Percentiles rank a stretch among this genome's conserved stretches.
Conservation (phyloP, 805 yeast species). For the Ogataea philodendri region DNA sequence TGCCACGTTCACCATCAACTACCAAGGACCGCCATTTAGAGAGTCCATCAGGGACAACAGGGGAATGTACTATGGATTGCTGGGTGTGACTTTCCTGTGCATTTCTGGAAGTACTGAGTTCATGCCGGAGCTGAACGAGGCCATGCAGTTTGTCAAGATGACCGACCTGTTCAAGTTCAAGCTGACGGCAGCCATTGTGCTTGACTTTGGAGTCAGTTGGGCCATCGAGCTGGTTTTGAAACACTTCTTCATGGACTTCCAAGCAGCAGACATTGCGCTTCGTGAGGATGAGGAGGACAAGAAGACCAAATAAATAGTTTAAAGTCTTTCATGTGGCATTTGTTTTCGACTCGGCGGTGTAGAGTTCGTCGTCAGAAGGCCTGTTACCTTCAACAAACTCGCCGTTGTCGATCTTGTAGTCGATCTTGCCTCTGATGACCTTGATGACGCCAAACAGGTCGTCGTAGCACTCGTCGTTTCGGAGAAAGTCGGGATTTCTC, state of each 20-base stretch:
- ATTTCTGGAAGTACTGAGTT: slow-evolving; percentile 91
- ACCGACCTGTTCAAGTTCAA: slow-evolving; percentile 65
- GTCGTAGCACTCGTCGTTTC: slow-evolving; percentile 27
- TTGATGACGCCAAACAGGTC: slow-evolving; percentile 26
- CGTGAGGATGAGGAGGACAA: slow-evolving; percentile 26
- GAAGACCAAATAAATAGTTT: slow-evolving; percentile 10
- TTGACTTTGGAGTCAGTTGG: slow-evolving; percentile 78
- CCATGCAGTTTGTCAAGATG: slow-evolving; percentile 92
- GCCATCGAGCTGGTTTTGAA: slow-evolving; percentile 78
- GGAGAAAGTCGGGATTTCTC: slow-evolving; percentile 21
- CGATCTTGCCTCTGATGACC: slow-evolving; percentile 26
- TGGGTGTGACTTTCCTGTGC: slow-evolving; percentile 88
- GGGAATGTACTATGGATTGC: slow-evolving; percentile 94
- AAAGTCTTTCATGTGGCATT: slow-evolving; percentile 4
- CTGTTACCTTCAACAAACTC: slow-evolving; percentile 20
- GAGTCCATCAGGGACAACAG: slow-evolving; percentile 86
- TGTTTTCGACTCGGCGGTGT: slow-evolving; percentile 2
- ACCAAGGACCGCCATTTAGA: slow-evolving; percentile 95
- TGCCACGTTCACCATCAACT: slow-evolving; percentile 95
- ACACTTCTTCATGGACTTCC: slow-evolving; percentile 81
- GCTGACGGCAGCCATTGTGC: slow-evolving; percentile 66
- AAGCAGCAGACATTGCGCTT: slow-evolving; percentile 86
- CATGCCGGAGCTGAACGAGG: slow-evolving; percentile 89
- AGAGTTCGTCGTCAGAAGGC: slow-evolving; percentile 5
- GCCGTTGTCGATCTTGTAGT: slow-evolving; percentile 24